phyloP scores from a whole-genome alignment of 129 eudicot species.

The Pittosporum tobira region DNA sequence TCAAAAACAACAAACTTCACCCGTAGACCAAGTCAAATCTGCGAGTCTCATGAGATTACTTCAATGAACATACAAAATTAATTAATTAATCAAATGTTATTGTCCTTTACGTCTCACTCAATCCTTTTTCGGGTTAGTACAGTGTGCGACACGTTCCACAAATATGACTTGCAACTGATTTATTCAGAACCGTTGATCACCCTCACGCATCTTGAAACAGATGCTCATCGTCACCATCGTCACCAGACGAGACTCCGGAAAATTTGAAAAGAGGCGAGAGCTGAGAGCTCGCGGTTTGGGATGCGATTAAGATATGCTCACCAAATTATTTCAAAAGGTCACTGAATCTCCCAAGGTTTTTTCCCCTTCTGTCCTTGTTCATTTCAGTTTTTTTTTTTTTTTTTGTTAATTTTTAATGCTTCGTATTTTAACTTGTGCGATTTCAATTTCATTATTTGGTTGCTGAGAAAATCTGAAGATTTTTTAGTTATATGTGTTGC shows the following conservation, averaged over 20 bases:
- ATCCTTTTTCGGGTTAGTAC: too few relatives aligned
- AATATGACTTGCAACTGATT: conserved; percentile 1
- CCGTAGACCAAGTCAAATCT: too few relatives aligned
- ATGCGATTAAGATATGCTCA: conserved; percentile 31
- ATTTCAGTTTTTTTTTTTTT: too few relatives aligned
- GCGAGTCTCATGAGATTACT: too few relatives aligned
- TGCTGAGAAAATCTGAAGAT: conserved; percentile 1
- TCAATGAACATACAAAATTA: too few relatives aligned
- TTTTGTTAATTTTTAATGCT: too few relatives aligned
- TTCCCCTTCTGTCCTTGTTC: too few relatives aligned
- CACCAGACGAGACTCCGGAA: conserved; percentile 18
- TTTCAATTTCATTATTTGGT: conserved; percentile 5
- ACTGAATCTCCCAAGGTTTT: conserved; percentile 33
- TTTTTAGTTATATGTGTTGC: neutral
- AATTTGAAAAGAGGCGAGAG: conserved; percentile 1
- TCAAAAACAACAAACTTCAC: too few relatives aligned
- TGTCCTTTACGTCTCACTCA: neutral
- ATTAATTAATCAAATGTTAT: too few relatives aligned
- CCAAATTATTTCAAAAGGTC: conserved; percentile 46
- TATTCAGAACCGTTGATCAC: conserved; percentile 1
- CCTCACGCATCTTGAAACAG: conserved; percentile 1
- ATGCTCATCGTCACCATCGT: too few relatives aligned
- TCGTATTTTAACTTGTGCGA: conserved; percentile 7
- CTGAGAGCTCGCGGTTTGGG: conserved; percentile 21
- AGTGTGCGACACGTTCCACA: too few relatives aligned